Conservation (phyloP, 108 stramenopile genomes). For the Nitzschia inconspicua region DNA sequence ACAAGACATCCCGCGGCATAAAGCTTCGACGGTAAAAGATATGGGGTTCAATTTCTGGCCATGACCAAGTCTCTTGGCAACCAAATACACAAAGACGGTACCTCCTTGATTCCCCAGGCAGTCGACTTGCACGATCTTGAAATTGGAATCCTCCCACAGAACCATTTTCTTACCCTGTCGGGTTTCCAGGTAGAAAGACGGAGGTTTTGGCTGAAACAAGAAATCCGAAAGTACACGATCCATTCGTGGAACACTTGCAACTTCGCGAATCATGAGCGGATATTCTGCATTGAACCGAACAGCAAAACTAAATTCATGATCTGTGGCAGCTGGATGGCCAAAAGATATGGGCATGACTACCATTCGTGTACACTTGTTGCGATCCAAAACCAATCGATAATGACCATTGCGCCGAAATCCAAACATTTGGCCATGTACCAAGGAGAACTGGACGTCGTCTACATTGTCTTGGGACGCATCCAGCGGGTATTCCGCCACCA, state of each 20-base stretch:
- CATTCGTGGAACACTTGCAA: conserved; percentile 47
- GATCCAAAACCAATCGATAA: conserved; percentile 43
- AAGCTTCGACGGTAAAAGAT: conserved; percentile 44
- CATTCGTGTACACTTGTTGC: conserved; percentile 29
- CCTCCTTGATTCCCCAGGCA: conserved; percentile 57
- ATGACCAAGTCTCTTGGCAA: conserved; percentile 20
- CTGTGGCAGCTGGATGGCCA: conserved; percentile 68
- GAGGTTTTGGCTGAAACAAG: conserved; percentile 24
- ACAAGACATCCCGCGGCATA: conserved; percentile 68
- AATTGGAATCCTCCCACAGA: conserved; percentile 28
- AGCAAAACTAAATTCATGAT: conserved; percentile 58
- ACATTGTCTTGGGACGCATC: not conserved
- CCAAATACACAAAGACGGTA: conserved; percentile 54
- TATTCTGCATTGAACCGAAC: conserved; percentile 62
- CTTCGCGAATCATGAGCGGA: conserved; percentile 58
- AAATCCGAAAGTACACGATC: conserved; percentile 42
- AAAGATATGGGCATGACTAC: conserved; percentile 75
- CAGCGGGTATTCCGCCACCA: conserved; percentile 38
- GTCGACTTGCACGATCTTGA: conserved; percentile 41
- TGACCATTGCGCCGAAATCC: conserved; percentile 58
- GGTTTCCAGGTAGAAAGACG: conserved; percentile 13
- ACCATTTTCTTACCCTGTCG: conserved; percentile 35
- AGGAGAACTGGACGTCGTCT: not conserved
- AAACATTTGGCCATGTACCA: conserved; percentile 56
- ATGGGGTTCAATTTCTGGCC: conserved; percentile 13